Conservation (phyloP, 1,284 basidiomycete genomes). For the Marasmius tenuissimus region DNA sequence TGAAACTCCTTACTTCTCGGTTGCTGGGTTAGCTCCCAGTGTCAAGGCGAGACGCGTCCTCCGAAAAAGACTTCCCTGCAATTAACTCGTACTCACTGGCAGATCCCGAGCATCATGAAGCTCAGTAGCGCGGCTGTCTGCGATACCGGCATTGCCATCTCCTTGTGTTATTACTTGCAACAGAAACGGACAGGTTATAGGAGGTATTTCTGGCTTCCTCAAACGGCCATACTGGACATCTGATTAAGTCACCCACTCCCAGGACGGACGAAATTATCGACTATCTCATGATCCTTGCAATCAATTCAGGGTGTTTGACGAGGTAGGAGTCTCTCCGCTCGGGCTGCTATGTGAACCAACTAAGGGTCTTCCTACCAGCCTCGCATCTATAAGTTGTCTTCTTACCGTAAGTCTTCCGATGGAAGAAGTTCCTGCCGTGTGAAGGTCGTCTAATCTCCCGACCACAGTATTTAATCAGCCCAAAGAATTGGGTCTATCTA, state of each 20-base stretch:
- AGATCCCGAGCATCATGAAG: constrained; percentile 29
- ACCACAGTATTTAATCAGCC: constrained; percentile 25
- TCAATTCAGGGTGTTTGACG: constrained; percentile 30
- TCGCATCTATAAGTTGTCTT: constrained; percentile 28
- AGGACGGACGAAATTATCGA: constrained; percentile 34
- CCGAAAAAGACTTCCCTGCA: too few relatives aligned
- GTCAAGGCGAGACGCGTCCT: constrained; percentile 20
- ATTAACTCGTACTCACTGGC: neutral
- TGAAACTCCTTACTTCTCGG: constrained; percentile 10
- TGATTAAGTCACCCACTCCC: neutral
- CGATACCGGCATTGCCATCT: constrained; percentile 30
- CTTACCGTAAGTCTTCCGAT: constrained; percentile 27
- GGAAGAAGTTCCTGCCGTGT: neutral
- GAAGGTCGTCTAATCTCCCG: neutral
- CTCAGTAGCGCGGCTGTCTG: constrained; percentile 29
- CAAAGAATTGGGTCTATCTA: constrained; percentile 30
- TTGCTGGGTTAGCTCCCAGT: constrained; percentile 20
- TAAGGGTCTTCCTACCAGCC: constrained; percentile 9
- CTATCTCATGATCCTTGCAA: constrained; percentile 29
- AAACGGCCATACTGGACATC: neutral
- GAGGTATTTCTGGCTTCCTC: constrained; percentile 18
- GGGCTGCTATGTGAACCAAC: neutral
- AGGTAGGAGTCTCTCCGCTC: constrained; percentile 17
- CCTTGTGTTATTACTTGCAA: constrained; percentile 28
- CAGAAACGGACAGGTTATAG: constrained; percentile 32